Evolutionary conservation across 768 basidiomycete species (phyloP).

Genomic region (Rhodotorula graminis): DNA sequence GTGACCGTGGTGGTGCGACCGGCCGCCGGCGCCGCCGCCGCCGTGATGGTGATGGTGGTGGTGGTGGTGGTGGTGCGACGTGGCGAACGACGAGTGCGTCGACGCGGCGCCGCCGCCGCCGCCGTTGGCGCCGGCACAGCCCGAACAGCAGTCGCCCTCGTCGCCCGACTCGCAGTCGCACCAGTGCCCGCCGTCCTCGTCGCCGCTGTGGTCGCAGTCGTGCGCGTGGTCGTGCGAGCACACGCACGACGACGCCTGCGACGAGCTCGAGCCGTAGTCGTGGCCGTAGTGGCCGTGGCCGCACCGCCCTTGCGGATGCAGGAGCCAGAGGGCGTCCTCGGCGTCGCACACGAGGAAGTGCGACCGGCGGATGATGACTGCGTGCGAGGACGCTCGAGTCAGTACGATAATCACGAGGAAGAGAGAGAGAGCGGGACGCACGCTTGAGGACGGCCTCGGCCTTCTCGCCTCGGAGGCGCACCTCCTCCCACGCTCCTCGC

Average conservation of each 20-base stretch:
- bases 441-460: conserved; percentile 32
- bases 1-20: neutral
- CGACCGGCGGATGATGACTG: conserved; percentile 31
- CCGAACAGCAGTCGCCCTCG: neutral
- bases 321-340: conserved; percentile 37
- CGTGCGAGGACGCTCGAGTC: neutral
- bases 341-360: conserved; percentile 33
- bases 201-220: neutral
- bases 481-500: conserved; percentile 31
- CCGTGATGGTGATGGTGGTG: neutral
- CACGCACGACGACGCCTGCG: conserved; percentile 6
- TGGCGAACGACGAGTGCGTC: neutral
- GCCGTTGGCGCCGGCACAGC: neutral
- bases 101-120: no score
- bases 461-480: conserved; percentile 29
- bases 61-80: neutral
- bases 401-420: neutral
- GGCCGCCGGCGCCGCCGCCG: neutral
- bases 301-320: conserved; percentile 13
- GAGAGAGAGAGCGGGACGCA: neutral
- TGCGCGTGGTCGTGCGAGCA: conserved; percentile 16
- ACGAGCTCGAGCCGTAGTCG: conserved; percentile 12
- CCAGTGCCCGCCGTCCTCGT: neutral
- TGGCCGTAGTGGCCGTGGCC: neutral
- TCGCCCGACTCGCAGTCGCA: neutral